Evolutionary conservation across 2,329 filamentous ascomycete genomes (phyloP), one percentile per base, ranked within the genome.

Genomic region (Scopulariopsis brevicaulis): DNA sequence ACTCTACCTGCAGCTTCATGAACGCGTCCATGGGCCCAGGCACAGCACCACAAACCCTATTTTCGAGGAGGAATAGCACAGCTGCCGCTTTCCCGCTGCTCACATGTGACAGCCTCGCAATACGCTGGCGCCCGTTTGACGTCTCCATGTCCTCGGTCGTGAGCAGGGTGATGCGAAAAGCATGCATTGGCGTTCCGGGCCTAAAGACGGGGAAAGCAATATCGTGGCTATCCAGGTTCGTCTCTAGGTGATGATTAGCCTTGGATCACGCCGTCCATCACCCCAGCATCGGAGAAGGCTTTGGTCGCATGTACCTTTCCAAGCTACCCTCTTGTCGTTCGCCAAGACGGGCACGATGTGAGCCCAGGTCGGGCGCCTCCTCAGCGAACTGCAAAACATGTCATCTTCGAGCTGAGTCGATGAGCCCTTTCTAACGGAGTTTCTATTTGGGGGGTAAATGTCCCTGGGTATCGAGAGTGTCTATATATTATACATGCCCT

Each of bases 1-100:
- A 79, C 75, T 73, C 65, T 54, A 74, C 66, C 56, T 82, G 77
- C 40, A 82, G 64, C 18, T 65, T 66, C 67, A 73, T 72, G 57
- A 77, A 70, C 1, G 64, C 56, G 32, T 66, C 63, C 63, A 72
- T 69, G 34, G 68, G 58, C 14, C 62, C 65, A 12, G 50, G 11
- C 51, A 15, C 43, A 50, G 37, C 18, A 22, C 24, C 54, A 4
- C 22, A 37, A 7, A n/a, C 22, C 12, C 63, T 61, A 4, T 68
- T 65, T 46, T 66, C 64, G 48, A 80, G 61, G 18, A 81, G 66
- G 56, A 80, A 74, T 18, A 81, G 54, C 28, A 78, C 64, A n/a
- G 69, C 77, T 11, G 69, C 64, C 58, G 74, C 67, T 58, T 64
- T 65, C 2, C 71, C 71, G 24, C 71, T 73, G 57, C 70, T 77